Evolutionary conservation across 176 grass and related monocot species (phyloP), one percentile per base, ranked within the genome.

Genomic region (Musa troglodytarum): DNA sequence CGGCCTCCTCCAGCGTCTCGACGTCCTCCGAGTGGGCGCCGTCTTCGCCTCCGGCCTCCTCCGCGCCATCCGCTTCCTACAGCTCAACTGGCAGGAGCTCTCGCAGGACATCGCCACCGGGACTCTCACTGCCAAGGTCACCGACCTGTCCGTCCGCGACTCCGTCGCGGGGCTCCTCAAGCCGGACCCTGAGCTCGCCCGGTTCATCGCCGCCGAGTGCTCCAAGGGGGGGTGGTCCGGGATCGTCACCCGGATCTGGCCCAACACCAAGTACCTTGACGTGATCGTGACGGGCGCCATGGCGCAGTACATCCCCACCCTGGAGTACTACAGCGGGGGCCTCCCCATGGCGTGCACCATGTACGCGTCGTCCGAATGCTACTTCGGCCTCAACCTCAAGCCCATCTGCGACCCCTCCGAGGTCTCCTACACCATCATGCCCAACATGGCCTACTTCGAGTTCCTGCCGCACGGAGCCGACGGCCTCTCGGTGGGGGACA

Each of bases 361-460:
- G 94, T 98, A 98, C 68, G 94, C 94, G 0, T 98, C 94, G 0
- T 98, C 94, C 0, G 94, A 98, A 80, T 98, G 94, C 74, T 98
- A 98, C 80, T 98, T 98, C 63, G 94, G 94, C 9, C 59, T 98
- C 2, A 98, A 98, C 85, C 94, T 93, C 53, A 75, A 84, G 15
- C 94, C 94, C 28, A 90, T 93, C 74, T 98, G 94, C 82, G 75
- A 85, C 69, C 94, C 94, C 0, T 85, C 88, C 0, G 94, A 97
- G 71, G 90, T 98, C 17, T 89, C 94, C 50, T 98, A 98, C 90
- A 98, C 94, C 80, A 93, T 98, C 86, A 89, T 98, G 94, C 94
- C 94, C 28, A 98, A 93, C 87, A 98, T 98, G 94, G 91, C 79
- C 75, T 98, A 98, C 86, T 98, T 98, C 81, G 94, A 98, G 84